Base-by-base conservation (phyloP, 1,284 basidiomycete genomes). In the Vanrija sp. region DNA sequence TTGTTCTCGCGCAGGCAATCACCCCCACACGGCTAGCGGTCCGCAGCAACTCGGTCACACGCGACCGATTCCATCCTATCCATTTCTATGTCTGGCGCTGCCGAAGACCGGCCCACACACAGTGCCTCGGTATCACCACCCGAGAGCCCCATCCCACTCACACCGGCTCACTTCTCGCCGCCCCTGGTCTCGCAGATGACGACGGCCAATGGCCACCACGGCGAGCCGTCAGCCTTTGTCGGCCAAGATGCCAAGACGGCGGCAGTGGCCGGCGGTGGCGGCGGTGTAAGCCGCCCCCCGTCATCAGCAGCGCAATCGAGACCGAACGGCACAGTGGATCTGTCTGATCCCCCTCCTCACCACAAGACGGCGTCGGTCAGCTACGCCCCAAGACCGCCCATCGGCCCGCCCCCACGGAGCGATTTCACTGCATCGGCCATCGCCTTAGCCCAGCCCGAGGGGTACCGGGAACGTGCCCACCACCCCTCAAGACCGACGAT, bases 91-190 rank as follows among this genome's bases (percentile, higher is more conserved):
- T 31, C 31, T 31, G 31, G 31, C 6, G 12, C 31, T 31, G 31
- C 31, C 31, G 31, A 31, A 31, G 38, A 39, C 9, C 19, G n/a
- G 16, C 6, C 23, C n/a, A 45, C 47, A 37, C 14, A 42, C 36
- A 57, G 51, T 20, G 10, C 47, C 6, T 57, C 56, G 45, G 27
- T 38, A 19, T 57, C 56, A 1, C 56, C 56, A 24, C 56, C 56
- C 3, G 56, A 53, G 14, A 57, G 56, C 41, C 56, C 56, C n/a
- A 47, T n/a, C 14, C 20, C 53, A 16, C 35, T 47, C 20, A 57
- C 56, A 0, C 56, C 56, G 2, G 22, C 38, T 2, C 2, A 36
- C 12, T 18, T 36, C 25, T 45, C 39, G n/a, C 36, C 48, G 43
- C 24, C 23, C 10, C 10, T 14, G 23, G 20, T 23, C 9, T 12